Evolutionary conservation across 192 early-diverging fungal species (phyloP), one percentile per base, ranked within the genome.

Genomic region (Lunasporangiospora selenospora): DNA sequence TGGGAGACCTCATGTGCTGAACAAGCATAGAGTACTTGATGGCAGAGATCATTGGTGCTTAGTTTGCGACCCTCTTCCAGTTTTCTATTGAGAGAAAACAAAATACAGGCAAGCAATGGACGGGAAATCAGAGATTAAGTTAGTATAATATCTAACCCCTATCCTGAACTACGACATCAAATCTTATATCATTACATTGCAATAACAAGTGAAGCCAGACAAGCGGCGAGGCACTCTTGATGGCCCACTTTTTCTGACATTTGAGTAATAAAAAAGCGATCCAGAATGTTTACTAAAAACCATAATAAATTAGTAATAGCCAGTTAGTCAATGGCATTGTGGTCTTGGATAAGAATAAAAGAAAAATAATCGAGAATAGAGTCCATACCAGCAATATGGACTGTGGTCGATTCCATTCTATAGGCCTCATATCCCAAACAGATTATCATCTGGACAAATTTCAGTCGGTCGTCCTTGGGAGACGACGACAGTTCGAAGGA

Each of bases 191-290:
- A n/a, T n/a, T n/a, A n/a, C n/a, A n/a, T n/a, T n/a, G n/a, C n/a
- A n/a, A n/a, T n/a, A n/a, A n/a, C n/a, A n/a, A n/a, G n/a, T n/a
- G n/a, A n/a, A n/a, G n/a, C n/a, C n/a, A n/a, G n/a, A n/a, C n/a
- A n/a, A n/a, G n/a, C n/a, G n/a, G n/a, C n/a, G n/a, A n/a, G 33
- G 69, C 69, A 40, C 62, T 73, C 69, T 63, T 73, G 3, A 58
- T 18, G 18, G 69, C 40, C 30, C 69, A 73, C 26, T 63, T 37
- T 31, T 9, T 44, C 48, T 5, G 29, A 33, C 5, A 16, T 34
- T 21, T 24, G 13, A 13, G 31, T 21, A 8, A 31, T 47, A 4
- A 73, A 40, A 30, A 56, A 73, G 6, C 69, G 69, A 46, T 73
- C 69, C 47, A 73, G 13, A 15, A 73, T 51, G 30, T 62, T 45